These are phyloP conservation scores for Pestalotiopsis sp. DNA, from an alignment of 2,329 filamentous ascomycete species.

Conservation along the genomic window DNA sequence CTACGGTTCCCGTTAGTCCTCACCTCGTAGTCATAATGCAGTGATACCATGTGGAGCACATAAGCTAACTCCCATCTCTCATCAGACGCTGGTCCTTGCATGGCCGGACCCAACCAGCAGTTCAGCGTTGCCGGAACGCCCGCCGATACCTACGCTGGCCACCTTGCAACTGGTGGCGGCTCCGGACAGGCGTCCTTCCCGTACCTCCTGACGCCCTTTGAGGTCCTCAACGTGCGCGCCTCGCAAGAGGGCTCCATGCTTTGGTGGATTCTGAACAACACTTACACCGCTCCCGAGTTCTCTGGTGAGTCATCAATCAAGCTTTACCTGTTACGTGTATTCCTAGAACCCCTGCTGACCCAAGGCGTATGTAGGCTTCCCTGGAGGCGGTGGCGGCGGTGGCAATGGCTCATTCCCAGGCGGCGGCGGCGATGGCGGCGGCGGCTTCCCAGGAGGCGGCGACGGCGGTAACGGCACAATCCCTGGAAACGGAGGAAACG, in stretches of 20 bases:
- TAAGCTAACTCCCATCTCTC: neutral
- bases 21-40: neutral
- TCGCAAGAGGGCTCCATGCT: conserved; percentile 38
- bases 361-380: neutral
- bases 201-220: conserved; percentile 55
- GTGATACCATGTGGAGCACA: neutral
- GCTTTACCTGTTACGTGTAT: neutral
- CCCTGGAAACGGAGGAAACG: neutral
- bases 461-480: neutral
- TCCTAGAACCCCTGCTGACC: neutral
- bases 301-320: neutral
- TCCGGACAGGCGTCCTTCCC: conserved; percentile 52
- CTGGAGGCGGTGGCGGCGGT: neutral
- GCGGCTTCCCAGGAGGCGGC: neutral
- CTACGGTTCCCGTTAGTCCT: conserved; percentile 36
- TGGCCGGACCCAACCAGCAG: conserved; percentile 44
- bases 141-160: conserved; percentile 16
- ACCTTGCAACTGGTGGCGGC: conserved; percentile 56
- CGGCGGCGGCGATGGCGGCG: neutral
- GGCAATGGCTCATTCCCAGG: conserved; percentile 2
- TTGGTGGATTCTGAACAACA: conserved; percentile 49
- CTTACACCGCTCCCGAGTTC: conserved; percentile 11
- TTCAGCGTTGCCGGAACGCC: conserved; percentile 15
- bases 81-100: conserved; percentile 63
- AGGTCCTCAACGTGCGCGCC: conserved; percentile 49